These are phyloP conservation scores for Euphorbia tirucalli DNA, from an alignment of 345 rosid species.

Conservation along the genomic window DNA sequence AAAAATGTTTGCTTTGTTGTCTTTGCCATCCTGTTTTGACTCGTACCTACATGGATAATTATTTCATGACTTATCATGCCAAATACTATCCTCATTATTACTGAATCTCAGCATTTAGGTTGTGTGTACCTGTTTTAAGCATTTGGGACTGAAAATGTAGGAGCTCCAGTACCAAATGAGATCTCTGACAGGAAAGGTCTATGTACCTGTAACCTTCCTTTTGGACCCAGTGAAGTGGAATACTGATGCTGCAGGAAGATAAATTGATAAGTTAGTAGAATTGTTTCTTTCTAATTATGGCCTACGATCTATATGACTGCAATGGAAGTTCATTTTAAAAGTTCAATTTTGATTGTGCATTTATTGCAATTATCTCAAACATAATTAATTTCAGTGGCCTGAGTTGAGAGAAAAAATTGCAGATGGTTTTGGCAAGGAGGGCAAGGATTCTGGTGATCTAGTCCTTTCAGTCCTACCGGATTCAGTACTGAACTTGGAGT, in stretches of 20 bases:
- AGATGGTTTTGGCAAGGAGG: constrained; percentile 53
- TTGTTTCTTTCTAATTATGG: neutral
- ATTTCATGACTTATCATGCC: neutral
- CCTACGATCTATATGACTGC: neutral
- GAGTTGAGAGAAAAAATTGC: constrained; percentile 17
- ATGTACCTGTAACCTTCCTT: neutral
- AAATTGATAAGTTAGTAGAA: neutral
- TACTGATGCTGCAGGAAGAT: constrained; percentile 10
- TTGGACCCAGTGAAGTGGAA: neutral
- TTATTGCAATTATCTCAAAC: neutral
- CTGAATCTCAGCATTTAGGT: neutral
- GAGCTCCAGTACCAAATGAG: neutral
- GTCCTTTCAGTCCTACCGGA: constrained; percentile 37
- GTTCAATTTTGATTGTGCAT: neutral
- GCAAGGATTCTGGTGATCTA: constrained; percentile 23
- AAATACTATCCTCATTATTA: neutral
- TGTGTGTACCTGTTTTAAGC: neutral
- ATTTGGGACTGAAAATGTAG: constrained; percentile 2
- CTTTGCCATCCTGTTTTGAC: neutral
- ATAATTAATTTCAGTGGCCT: neutral
- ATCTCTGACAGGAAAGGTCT: neutral
- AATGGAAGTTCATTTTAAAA: neutral
- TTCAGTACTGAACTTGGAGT: constrained; percentile 40
- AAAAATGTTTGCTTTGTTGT: neutral
- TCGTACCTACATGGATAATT: neutral